Conservation (phyloP, 1,139 yeast species). For the Zygoascus hellenicus region DNA sequence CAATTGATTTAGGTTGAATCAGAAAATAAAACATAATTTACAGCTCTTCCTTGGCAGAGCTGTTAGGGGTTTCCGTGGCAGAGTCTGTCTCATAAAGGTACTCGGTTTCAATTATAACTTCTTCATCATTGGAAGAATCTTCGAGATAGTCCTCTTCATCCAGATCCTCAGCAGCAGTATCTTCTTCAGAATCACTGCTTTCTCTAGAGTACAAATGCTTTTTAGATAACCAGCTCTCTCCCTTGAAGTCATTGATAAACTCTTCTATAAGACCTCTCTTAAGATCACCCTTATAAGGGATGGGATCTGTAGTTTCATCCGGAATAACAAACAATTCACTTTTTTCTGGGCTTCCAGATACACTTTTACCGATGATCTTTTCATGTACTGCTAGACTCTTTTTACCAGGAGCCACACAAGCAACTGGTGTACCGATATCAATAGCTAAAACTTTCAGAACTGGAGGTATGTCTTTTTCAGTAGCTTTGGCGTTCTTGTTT, state of each 20-base stretch:
- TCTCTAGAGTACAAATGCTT: neutral
- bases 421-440: constrained; percentile 47
- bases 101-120: neutral
- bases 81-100: neutral
- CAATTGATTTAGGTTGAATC: too few species aligned
- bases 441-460: constrained; percentile 67
- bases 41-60: neutral
- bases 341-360: constrained; percentile 14
- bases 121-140: neutral
- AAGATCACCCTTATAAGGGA: constrained; percentile 31
- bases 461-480: constrained; percentile 44
- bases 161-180: neutral
- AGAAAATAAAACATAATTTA: neutral
- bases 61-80: neutral
- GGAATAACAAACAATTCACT: constrained; percentile 27
- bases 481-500: constrained; percentile 22
- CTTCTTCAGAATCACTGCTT: neutral
- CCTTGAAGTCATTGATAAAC: constrained; percentile 26
- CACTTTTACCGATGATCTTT: constrained; percentile 19
- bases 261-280: constrained; percentile 29
- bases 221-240: neutral
- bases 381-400: constrained; percentile 16
- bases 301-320: constrained; percentile 22
- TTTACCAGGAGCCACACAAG: constrained; percentile 24
- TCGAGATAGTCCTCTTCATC: neutral